Base-by-base conservation (phyloP, 1,139 yeast species). In the Kurtzmaniella quercitrusa region DNA sequence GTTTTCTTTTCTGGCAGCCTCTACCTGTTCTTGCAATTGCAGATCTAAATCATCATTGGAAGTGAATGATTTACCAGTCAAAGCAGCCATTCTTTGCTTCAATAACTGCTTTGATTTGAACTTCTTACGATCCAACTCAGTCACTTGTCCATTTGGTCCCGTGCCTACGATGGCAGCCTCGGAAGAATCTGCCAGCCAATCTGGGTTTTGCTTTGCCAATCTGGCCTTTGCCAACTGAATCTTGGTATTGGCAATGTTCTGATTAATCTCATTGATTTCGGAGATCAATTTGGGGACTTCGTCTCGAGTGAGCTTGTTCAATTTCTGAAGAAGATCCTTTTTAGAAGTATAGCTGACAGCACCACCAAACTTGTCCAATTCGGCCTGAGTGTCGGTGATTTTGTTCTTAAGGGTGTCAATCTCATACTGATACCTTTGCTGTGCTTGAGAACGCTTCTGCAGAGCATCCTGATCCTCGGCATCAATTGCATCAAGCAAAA, bases 41-140 rank as follows among this genome's bases (percentile, higher is more conserved):
- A 70, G 62, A 53, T 88, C 94, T 33, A 70, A 60, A 44, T 73
- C 82, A 14, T 74, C 64, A 42, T 73, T 69, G 2, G 76, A 71
- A 19, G 71, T 73, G 7, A 69, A 64, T 1, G 82, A 70, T 49
- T 81, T 81, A 1, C 97, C 98, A 0, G 97, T 90, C 52, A 93
- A 72, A 8, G 93, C 88, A 17, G 96, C 95, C 95, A 91, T 89
- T 51, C 95, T 75, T 38, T 91, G 85, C 51, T 82, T 83, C 51
- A 91, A 70, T 46, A 82, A 65, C 41, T 93, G 93, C 57, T 86
- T 84, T 38, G 88, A 82, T 53, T 79, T 83, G 41, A 90, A 93
- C 56, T 85, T 85, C 47, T 85, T 76, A 47, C 86, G 76, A 58
- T 91, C 97, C 14, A 79, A 66, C 33, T 88, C 96, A 3, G 96